A percentile compares a stretch with the other conserved stretches of the same genome.
These are phyloP conservation scores for Amaranthus hypochondriacus DNA, from an alignment of 148 eudicot species.

Conservation along the genomic window DNA sequence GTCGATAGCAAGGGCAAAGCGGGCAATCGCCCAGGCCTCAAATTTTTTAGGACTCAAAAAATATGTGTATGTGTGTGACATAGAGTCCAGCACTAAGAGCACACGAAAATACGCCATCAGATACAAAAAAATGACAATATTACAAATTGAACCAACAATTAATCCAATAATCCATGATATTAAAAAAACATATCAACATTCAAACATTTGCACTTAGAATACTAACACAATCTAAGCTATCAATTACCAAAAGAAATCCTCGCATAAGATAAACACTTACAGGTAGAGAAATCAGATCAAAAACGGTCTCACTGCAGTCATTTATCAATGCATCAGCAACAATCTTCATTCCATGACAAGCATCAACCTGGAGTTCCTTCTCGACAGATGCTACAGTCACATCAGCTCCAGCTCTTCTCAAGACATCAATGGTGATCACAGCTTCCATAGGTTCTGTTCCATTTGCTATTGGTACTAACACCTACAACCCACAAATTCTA, in stretches of 20 bases:
- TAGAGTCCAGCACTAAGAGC: neutral
- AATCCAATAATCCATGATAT: no score
- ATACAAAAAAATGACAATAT: neutral
- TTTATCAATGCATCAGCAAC: slow-evolving; percentile 75
- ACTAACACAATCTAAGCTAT: neutral
- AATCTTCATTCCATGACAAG: slow-evolving; percentile 72
- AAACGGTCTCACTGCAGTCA: slow-evolving; percentile 51
- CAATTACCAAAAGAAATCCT: no score
- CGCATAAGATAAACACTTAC: slow-evolving; percentile 25
- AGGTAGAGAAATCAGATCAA: slow-evolving; percentile 89
- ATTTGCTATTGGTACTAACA: slow-evolving; percentile 84
- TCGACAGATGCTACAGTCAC: slow-evolving; percentile 96
- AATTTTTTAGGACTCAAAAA: no score
- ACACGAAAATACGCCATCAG: slow-evolving; percentile 2
- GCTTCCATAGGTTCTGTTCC: slow-evolving; percentile 99
- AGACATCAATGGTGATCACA: slow-evolving; percentile 63
- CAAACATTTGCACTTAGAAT: neutral
- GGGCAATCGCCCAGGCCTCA: no score
- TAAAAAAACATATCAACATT: no score
- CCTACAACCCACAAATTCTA: slow-evolving; percentile 35
- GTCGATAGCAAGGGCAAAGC: no score
- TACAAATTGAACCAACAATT: no score
- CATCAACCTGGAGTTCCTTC: slow-evolving; percentile 63
- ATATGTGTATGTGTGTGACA: no score
- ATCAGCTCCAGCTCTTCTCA: slow-evolving; percentile 88